A percentile compares a stretch with the other conserved stretches of the same genome.
Conservation (phyloP, 148 eudicot species). For the Hydrangea macrophylla region DNA sequence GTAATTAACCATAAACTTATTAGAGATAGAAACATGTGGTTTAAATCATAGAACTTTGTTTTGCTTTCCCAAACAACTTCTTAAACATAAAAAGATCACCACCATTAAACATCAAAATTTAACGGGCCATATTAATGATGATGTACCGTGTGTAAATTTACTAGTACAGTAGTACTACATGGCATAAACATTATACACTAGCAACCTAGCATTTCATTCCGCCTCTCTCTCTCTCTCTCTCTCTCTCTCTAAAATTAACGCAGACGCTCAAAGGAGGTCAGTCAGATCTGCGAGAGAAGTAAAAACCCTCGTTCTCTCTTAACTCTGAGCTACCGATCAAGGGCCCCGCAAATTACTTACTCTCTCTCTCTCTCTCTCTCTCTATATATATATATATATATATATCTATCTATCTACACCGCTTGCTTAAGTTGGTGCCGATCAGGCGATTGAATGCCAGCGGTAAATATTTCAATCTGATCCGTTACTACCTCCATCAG, state of each 20-base stretch:
- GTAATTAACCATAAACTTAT: too few relatives aligned
- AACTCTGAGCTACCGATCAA: constrained; percentile 1
- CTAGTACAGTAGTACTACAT: too few relatives aligned
- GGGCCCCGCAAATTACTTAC: not conserved
- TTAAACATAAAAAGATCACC: not conserved
- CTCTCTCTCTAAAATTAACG: constrained; percentile 11
- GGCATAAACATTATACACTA: too few relatives aligned
- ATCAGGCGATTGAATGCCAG: constrained; percentile 6
- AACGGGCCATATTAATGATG: not conserved
- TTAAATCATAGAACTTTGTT: too few relatives aligned
- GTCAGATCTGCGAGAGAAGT: constrained; percentile 15
- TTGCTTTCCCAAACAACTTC: too few relatives aligned
- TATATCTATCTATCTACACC: too few relatives aligned
- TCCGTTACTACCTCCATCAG: constrained; percentile 3
- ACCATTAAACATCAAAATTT: not conserved
- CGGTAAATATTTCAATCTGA: constrained; percentile 5
- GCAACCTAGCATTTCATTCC: not conserved
- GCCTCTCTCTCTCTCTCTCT: not conserved
- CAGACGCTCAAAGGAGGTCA: constrained; percentile 13
- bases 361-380: not conserved
- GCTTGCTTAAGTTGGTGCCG: too few relatives aligned
- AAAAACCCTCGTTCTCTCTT: not conserved
- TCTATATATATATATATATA: too few relatives aligned
- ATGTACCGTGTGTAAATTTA: not conserved
- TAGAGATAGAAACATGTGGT: too few relatives aligned